Evolutionary conservation across 495 filamentous ascomycete species (phyloP), one percentile per base, ranked within the genome.

Genomic region (Hypoxylon cercidicola): DNA sequence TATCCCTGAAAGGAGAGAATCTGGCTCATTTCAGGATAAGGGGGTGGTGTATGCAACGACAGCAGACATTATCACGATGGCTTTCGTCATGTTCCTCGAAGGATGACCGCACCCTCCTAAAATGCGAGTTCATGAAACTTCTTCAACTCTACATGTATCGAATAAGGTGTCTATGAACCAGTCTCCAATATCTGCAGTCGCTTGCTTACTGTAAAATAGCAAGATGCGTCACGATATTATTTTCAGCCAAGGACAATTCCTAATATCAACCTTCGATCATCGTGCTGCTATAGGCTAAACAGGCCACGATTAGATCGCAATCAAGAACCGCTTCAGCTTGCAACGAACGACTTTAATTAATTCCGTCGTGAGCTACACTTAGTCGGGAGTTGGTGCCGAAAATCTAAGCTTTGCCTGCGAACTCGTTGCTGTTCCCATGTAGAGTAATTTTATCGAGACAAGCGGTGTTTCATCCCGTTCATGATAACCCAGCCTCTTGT

Each of bases 401-500:
- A 12, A 49, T 4, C 8, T 44, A 40, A 16, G n/a, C 21, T 50
- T 54, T 28, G 25, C 16, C 37, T 45, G 19, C 30, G 30, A 54
- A 10, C 16, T 64, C 30, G 39, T 55, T 30, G 45, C 30, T 16
- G 21, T 60, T 60, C 45, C 55, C 39, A 46, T 43, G 55, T 20
- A 55, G 60, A 55, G 54, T 54, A 68, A 68, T 68, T 39, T 64
- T 10, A 64, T 64, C 65, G 65, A 68, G 65, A 68, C 65, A 60
- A 28, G 55, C 40, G 35, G 51, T 53, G 65, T 68, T 68, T 68
- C 65, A 68, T 64, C 65, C 55, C 49, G 48, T 60, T 37, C 62
- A 47, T 46, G 30, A 39, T 11, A 44, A 15, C 25, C 35, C 43
- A 62, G 59, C 53, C 52, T 58, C 6, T n/a, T 63, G 47, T 35